phyloP scores from a whole-genome alignment of 2,329 filamentous ascomycete genomes.

The Plectosphaerella sp. region DNA sequence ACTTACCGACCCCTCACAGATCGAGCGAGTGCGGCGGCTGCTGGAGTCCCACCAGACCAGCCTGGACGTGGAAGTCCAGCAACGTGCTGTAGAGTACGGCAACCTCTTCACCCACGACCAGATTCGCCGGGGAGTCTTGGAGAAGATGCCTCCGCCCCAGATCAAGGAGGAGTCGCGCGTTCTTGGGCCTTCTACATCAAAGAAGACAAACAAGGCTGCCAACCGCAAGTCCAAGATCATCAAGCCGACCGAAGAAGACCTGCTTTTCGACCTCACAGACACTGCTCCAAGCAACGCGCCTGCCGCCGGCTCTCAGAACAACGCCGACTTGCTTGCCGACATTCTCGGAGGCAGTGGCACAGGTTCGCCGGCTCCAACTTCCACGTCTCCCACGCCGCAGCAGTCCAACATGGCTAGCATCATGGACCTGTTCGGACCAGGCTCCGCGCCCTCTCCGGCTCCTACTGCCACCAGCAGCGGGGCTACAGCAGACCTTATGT shows the following conservation, averaged over 20 bases:
- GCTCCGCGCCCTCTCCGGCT: constrained; percentile 20
- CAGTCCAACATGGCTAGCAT: constrained; percentile 65
- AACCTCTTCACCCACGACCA: constrained; percentile 91
- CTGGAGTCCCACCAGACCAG: constrained; percentile 77
- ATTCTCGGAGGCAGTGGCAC: constrained; percentile 80
- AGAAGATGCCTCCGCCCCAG: constrained; percentile 96
- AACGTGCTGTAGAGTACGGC: constrained; percentile 89
- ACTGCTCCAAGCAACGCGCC: constrained; percentile 50
- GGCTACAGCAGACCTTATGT: constrained; percentile 46
- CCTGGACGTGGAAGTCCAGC: constrained; percentile 91
- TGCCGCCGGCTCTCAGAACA: constrained; percentile 56
- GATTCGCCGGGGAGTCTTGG: constrained; percentile 82
- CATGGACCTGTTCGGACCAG: constrained; percentile 76
- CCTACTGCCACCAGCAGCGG: constrained; percentile 23
- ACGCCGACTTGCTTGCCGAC: constrained; percentile 83
- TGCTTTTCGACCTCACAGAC: constrained; percentile 89
- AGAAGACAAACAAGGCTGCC: constrained; percentile 61
- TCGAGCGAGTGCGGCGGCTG: constrained; percentile 78
- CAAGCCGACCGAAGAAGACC: constrained; percentile 86
- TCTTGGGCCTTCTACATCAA: constrained; percentile 63
- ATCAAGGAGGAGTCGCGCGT: constrained; percentile 94
- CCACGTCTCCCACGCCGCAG: constrained; percentile 46
- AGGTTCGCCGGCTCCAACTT: constrained; percentile 38
- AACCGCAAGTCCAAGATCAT: constrained; percentile 72
- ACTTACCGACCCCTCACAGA: constrained; percentile 75